phyloP scores from a whole-genome alignment of 2,329 filamentous ascomycete genomes.

The Fusarium nurragi region DNA sequence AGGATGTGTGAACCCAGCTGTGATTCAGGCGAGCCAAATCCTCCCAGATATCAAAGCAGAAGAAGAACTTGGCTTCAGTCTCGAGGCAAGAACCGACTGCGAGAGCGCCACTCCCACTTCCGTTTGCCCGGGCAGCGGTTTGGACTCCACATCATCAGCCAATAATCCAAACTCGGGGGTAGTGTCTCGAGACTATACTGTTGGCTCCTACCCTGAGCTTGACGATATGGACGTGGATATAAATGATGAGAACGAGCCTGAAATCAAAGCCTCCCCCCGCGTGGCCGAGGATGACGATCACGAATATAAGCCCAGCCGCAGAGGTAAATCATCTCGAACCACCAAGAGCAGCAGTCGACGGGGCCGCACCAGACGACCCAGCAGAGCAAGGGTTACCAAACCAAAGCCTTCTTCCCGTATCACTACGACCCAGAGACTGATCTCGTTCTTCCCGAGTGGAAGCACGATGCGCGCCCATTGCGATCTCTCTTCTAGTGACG shows the following conservation, averaged over 20 bases:
- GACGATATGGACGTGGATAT: constrained; percentile 8
- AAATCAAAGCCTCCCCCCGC: not conserved
- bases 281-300: not conserved
- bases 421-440: constrained; percentile 7
- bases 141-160: not conserved
- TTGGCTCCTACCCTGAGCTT: constrained; percentile 21
- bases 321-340: constrained; percentile 1
- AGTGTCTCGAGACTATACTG: not conserved
- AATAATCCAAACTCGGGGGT: not conserved
- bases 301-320: constrained; percentile 9
- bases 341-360: constrained; percentile 20
- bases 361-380: constrained; percentile 19
- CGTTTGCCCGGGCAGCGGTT: not conserved
- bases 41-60: not conserved
- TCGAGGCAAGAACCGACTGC: constrained; percentile 5
- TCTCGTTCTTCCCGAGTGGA: constrained; percentile 1
- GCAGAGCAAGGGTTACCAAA: constrained; percentile 20
- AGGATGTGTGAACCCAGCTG: constrained; percentile 30
- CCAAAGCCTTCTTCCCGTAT: not conserved
- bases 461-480: constrained; percentile 34
- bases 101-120: constrained; percentile 1
- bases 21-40: constrained; percentile 23
- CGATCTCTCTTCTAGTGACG: constrained; percentile 54
- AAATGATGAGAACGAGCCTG: not conserved
- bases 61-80: not conserved